phyloP scores from a whole-genome alignment of 345 rosid species.

The Dipteronia dyeriana region DNA sequence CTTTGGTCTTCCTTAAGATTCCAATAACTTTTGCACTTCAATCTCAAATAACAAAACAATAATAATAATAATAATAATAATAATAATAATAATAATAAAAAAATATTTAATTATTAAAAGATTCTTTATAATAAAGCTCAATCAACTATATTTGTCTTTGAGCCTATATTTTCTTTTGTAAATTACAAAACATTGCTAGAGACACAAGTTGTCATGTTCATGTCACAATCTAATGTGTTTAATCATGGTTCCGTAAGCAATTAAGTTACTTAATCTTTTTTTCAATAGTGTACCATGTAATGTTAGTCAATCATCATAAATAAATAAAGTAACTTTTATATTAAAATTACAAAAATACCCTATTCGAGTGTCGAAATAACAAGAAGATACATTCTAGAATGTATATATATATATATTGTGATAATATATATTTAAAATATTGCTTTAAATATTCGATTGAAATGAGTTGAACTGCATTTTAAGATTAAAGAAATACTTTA shows the following conservation, averaged over 20 bases:
- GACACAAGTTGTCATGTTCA: conserved; percentile 19
- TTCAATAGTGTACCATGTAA: neutral
- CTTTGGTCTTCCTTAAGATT: conserved; percentile 28
- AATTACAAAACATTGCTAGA: conserved; percentile 4
- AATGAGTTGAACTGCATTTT: no score
- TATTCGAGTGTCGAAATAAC: neutral
- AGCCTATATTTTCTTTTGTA: conserved; percentile 1
- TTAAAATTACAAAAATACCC: neutral
- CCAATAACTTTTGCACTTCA: conserved; percentile 18
- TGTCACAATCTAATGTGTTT: conserved; percentile 14
- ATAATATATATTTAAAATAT: no score
- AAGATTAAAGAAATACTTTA: no score
- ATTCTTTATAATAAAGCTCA: neutral
- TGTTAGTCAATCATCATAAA: neutral
- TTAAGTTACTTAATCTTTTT: neutral
- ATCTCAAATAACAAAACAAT: neutral
- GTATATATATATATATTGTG: neutral
- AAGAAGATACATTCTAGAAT: neutral
- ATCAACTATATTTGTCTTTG: conserved; percentile 2
- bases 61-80: neutral
- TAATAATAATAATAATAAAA: neutral
- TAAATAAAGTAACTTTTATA: neutral
- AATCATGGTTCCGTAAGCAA: conserved; percentile 26
- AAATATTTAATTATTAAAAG: neutral
- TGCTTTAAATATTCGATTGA: no score